A percentile compares a stretch with the other conserved stretches of the same genome.
Conservation (phyloP, 176 grass and related monocot species). For the Poa annua region DNA sequence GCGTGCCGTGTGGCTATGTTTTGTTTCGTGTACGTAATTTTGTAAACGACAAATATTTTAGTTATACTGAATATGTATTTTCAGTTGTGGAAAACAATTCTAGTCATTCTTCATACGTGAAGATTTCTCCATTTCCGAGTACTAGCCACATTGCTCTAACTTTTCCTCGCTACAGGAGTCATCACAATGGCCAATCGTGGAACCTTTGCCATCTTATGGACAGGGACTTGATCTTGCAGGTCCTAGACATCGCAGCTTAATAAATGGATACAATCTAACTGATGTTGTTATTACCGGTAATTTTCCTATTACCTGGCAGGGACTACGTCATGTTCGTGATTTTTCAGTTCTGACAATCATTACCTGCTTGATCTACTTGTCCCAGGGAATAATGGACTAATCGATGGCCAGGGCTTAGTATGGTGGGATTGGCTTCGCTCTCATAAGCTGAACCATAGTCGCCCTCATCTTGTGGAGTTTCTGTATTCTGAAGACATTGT, state of each 20-base stretch:
- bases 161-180: slow-evolving; percentile 59
- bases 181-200: slow-evolving; percentile 75
- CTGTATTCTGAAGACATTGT: slow-evolving; percentile 63
- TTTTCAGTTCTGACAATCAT: background rate
- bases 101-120: background rate
- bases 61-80: slow-evolving; percentile 14
- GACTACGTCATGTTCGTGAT: background rate
- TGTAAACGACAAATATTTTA: background rate
- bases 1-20: background rate
- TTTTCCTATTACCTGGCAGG: background rate
- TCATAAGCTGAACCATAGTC: slow-evolving; percentile 71
- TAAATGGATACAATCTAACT: slow-evolving; percentile 78
- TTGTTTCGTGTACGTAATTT: background rate
- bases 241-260: slow-evolving; percentile 69
- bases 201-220: slow-evolving; percentile 91
- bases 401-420: slow-evolving; percentile 82
- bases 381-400: slow-evolving; percentile 71
- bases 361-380: slow-evolving; percentile 10
- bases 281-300: slow-evolving; percentile 91
- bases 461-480: slow-evolving; percentile 88
- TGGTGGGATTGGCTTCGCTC: slow-evolving; percentile 87
- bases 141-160: slow-evolving; percentile 13
- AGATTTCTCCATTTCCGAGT: slow-evolving; percentile 23
- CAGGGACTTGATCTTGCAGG: slow-evolving; percentile 83
- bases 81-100: slow-evolving; percentile 15